Conservation (phyloP, 2,329 filamentous ascomycete species). For the Amphichorda felina region DNA sequence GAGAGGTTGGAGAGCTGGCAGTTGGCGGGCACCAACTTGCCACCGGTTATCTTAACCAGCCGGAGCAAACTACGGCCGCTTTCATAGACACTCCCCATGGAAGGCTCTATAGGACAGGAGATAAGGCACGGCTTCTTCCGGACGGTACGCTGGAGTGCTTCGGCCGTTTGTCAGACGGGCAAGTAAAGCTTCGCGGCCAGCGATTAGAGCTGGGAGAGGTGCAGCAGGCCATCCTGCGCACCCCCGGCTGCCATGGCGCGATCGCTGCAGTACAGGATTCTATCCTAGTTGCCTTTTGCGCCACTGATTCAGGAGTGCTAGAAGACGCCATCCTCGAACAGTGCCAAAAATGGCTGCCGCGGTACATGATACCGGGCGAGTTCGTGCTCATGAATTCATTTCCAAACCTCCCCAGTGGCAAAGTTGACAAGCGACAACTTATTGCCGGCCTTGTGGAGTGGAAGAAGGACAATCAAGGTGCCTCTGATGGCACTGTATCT, state of each 20-base stretch:
- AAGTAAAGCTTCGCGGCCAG: constrained; percentile 80
- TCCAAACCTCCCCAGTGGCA: constrained; percentile 71
- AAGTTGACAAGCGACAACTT: constrained; percentile 61
- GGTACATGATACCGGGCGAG: constrained; percentile 74
- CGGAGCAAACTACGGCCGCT: constrained; percentile 57
- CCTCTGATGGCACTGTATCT: not conserved
- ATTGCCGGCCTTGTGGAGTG: constrained; percentile 31
- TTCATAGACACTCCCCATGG: constrained; percentile 63
- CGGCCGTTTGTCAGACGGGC: constrained; percentile 66
- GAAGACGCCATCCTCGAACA: constrained; percentile 36
- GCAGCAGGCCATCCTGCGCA: constrained; percentile 55
- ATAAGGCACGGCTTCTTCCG: constrained; percentile 58
- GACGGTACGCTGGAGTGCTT: constrained; percentile 71
- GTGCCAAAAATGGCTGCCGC: constrained; percentile 66
- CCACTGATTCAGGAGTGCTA: constrained; percentile 27
- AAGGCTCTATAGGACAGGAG: constrained; percentile 70
- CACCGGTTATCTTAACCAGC: constrained; percentile 68
- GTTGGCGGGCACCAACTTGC: constrained; percentile 74
- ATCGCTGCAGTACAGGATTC: constrained; percentile 56
- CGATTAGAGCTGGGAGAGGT: constrained; percentile 71
- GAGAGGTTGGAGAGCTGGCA: constrained; percentile 66
- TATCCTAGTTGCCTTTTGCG: constrained; percentile 64
- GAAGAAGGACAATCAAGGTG: not conserved
- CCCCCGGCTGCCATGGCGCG: constrained; percentile 49
- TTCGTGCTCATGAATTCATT: constrained; percentile 52